phyloP scores from a whole-genome alignment of 495 filamentous ascomycete genomes.

The Hypoxylon lienhwacheense region DNA sequence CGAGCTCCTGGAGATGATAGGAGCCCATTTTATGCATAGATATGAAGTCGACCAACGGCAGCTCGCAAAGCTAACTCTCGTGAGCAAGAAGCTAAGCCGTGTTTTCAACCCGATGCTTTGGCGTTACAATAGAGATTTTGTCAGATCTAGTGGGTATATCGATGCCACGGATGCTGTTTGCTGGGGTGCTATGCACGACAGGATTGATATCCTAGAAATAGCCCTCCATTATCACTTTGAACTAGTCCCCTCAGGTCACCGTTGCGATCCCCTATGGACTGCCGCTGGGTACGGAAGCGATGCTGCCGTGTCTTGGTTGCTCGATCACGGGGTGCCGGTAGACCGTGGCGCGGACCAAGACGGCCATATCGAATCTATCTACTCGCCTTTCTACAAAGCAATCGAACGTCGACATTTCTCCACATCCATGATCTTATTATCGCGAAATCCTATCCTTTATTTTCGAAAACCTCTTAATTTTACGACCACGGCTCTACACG shows the following conservation, averaged over 20 bases:
- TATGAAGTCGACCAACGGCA: neutral
- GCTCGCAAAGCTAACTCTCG: slow-evolving; percentile 6
- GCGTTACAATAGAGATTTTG: neutral
- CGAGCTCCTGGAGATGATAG: slow-evolving; percentile 7
- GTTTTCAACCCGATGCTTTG: slow-evolving; percentile 16
- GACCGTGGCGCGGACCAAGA: neutral
- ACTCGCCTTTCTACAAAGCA: slow-evolving; percentile 9
- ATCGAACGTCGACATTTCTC: neutral
- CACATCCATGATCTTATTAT: slow-evolving; percentile 6
- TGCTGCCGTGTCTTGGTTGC: slow-evolving; percentile 6
- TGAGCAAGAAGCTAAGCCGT: slow-evolving; percentile 13
- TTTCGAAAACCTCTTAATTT: neutral
- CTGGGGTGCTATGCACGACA: slow-evolving; percentile 7
- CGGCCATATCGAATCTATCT: neutral
- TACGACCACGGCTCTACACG: slow-evolving; percentile 1
- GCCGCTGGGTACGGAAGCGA: slow-evolving; percentile 1
- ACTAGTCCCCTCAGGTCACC: neutral
- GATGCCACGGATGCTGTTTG: neutral
- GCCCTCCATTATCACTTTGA: slow-evolving; percentile 1
- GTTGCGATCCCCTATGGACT: neutral
- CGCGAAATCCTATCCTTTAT: slow-evolving; percentile 4
- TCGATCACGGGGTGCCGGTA: slow-evolving; percentile 15
- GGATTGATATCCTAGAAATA: slow-evolving; percentile 19
- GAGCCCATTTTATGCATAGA: neutral
- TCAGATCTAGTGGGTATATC: neutral